Evolutionary conservation across 305 asterid species (phyloP), one percentile per base, ranked within the genome.

Genomic region (Petunia hybrid): DNA sequence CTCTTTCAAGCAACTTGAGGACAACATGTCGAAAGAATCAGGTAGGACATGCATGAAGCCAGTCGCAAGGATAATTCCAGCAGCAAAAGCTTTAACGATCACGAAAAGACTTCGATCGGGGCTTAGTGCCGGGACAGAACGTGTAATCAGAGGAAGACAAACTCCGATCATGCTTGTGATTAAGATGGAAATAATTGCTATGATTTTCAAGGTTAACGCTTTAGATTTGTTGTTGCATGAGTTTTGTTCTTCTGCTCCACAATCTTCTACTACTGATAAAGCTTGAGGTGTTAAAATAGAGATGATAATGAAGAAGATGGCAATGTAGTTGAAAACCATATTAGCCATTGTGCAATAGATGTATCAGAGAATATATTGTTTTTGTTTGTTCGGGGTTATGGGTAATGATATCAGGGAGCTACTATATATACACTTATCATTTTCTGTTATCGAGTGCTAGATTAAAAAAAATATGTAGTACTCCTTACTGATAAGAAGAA

Each of bases 11-110:
- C 97, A 92, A 1, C 69, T 70, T 6, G 98, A 94, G 2, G 85
- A 70, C 64, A 94, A 74, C 91, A 88, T 89, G 46, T 89, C 94
- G 69, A 91, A 92, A 0, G 97, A 92, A n/a, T 92, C 95, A 0
- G 97, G 98, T 13, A 94, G 12, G 0, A 94, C 95, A 84, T 92
- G 97, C 97, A 90, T 94, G 84, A 90, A 94, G 0, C 97, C 97
- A 0, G 97, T 94, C 4, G 91, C 98, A 0, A 94, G 60, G 1
- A 92, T 92, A 1, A 92, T 90, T 1, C 97, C 97, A 1, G 97
- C 80, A 0, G 98, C 97, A 63, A 94, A 90, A 0, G 90, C 86
- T 71, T 92, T 94, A 1, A 92, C 95, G 2, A 92, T 45, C 5
- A 89, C 87, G 59, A 94, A 92, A 10, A 89, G 73, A 71, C 16